phyloP scores from a whole-genome alignment of 2,329 filamentous ascomycete genomes.

The Dactylellina haptotyla region DNA sequence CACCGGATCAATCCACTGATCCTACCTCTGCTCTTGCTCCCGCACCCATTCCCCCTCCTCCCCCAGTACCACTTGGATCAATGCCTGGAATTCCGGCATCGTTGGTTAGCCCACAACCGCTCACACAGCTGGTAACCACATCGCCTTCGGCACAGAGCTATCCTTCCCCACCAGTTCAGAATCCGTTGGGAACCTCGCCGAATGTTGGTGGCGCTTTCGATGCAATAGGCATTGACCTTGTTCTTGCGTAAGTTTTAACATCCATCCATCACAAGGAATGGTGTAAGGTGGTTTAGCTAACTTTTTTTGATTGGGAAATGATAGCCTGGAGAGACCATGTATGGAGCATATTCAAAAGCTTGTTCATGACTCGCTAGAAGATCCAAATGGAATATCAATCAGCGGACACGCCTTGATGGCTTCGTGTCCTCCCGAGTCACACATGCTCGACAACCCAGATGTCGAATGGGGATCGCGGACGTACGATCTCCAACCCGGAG shows the following conservation, averaged over 20 bases:
- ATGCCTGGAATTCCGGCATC: constrained; percentile 52
- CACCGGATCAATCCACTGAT: constrained; percentile 54
- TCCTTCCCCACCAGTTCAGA: constrained; percentile 31
- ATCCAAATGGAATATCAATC: constrained; percentile 69
- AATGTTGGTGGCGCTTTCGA: constrained; percentile 72
- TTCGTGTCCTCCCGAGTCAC: constrained; percentile 77
- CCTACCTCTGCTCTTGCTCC: constrained; percentile 52
- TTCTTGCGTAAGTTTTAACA: constrained; percentile 79
- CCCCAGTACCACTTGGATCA: constrained; percentile 50
- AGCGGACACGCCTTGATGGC: constrained; percentile 95
- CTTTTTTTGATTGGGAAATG: neutral
- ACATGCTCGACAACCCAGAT: constrained; percentile 68
- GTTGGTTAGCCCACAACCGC: constrained; percentile 56
- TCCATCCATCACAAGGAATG: constrained; percentile 56
- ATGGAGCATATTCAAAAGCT: constrained; percentile 84
- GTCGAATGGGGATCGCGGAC: constrained; percentile 75
- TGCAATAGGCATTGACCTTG: constrained; percentile 87
- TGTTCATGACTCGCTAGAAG: constrained; percentile 71
- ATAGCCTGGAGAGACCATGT: constrained; percentile 89
- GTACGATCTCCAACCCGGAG: constrained; percentile 79
- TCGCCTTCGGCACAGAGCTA: constrained; percentile 50
- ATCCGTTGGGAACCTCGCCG: constrained; percentile 20
- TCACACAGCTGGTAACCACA: constrained; percentile 41
- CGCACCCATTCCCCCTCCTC: constrained; percentile 49
- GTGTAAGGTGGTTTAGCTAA: constrained; percentile 4